Evolutionary conservation across 2,329 filamentous ascomycete genomes (phyloP).

Genomic region (Stylonectria norvegica): DNA sequence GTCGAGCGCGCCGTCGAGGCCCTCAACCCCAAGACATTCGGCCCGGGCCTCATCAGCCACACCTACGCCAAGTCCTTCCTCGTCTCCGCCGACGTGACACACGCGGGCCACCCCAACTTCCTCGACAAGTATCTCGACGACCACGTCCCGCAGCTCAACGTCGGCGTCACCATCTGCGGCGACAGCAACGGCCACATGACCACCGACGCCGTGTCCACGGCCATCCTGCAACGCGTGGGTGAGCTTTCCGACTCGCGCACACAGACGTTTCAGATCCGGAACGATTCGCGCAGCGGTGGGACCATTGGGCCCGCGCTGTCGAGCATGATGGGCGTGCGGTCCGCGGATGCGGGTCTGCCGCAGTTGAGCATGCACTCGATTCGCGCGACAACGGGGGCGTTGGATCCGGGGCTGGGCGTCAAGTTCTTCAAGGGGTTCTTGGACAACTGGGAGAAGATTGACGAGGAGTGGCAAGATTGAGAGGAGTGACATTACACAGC

Average conservation of each 20-base stretch:
- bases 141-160: slow-evolving; percentile 84
- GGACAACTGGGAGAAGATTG: slow-evolving; percentile 80
- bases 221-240: slow-evolving; percentile 75
- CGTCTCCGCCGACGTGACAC: slow-evolving; percentile 87
- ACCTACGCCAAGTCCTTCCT: slow-evolving; percentile 92
- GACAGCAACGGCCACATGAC: slow-evolving; percentile 97
- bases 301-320: slow-evolving; percentile 94
- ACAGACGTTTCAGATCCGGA: slow-evolving; percentile 92
- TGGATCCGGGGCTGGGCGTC: slow-evolving; percentile 85
- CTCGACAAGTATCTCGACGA: slow-evolving; percentile 75
- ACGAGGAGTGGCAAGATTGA: slow-evolving; percentile 78
- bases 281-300: slow-evolving; percentile 83
- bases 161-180: slow-evolving; percentile 74
- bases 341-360: slow-evolving; percentile 84
- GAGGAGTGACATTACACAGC: no score
- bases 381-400: slow-evolving; percentile 77
- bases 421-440: slow-evolving; percentile 88
- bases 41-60: slow-evolving; percentile 65
- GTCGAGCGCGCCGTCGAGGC: slow-evolving; percentile 79
- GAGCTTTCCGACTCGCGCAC: slow-evolving; percentile 67
- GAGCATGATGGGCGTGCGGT: slow-evolving; percentile 72
- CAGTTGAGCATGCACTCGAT: slow-evolving; percentile 95
- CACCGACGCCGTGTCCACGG: slow-evolving; percentile 81
- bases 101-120: slow-evolving; percentile 95
- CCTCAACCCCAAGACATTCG: slow-evolving; percentile 51